phyloP scores from a whole-genome alignment of 1,139 yeast genomes.

The Groenewaldozyma sp. region DNA sequence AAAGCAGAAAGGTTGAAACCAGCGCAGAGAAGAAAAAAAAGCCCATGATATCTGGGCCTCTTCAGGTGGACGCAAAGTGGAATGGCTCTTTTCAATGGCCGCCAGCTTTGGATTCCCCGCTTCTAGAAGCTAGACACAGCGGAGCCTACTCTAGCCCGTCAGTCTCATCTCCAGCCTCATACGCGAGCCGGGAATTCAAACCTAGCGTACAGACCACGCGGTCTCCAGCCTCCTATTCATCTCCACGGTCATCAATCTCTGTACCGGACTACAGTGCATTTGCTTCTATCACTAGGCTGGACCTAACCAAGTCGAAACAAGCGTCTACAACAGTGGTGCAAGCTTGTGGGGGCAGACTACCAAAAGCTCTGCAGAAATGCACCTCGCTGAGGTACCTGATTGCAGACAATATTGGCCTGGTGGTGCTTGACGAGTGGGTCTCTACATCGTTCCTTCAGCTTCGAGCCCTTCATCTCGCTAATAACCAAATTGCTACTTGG shows the following conservation, averaged over 20 bases:
- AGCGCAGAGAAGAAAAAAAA: no score
- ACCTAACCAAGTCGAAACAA: slow-evolving; percentile 16
- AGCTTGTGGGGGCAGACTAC: slow-evolving; percentile 26
- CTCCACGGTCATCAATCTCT: no score
- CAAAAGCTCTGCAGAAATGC: slow-evolving; percentile 23
- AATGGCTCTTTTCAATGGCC: no score
- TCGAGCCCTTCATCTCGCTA: slow-evolving; percentile 19
- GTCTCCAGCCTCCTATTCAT: no score
- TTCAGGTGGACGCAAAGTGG: no score
- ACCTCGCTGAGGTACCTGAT: slow-evolving; percentile 20
- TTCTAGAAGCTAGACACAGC: slow-evolving; percentile 4
- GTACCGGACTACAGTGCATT: slow-evolving; percentile 7
- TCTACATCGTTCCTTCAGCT: slow-evolving; percentile 19
- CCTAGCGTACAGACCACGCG: no score
- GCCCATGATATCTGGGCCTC: no score
- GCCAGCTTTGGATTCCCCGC: slow-evolving; percentile 3
- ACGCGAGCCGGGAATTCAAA: no score
- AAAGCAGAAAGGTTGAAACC: no score
- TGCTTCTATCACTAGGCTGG: slow-evolving; percentile 18
- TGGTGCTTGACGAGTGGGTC: slow-evolving; percentile 26
- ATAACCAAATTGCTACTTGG: slow-evolving; percentile 26
- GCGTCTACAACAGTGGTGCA: slow-evolving; percentile 12
- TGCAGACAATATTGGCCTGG: slow-evolving; percentile 20
- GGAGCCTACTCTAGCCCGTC: no score
- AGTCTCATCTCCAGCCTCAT: no score